Evolutionary conservation across 1,139 yeast species (phyloP).

Genomic region (Magnusiomyces suaveolens): DNA sequence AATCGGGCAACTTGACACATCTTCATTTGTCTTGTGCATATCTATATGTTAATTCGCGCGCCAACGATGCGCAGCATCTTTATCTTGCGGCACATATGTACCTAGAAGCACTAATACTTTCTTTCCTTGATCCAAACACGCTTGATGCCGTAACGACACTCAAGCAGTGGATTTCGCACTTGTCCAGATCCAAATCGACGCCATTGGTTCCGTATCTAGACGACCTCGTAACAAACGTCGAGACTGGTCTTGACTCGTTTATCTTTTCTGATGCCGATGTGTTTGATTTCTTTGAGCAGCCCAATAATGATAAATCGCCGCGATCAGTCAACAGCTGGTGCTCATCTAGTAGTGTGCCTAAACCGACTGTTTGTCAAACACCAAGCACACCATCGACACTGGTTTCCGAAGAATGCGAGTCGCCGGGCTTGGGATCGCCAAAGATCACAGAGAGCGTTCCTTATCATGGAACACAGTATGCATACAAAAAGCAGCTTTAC

Average conservation of each 20-base stretch:
- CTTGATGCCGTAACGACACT: background rate
- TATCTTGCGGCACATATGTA: slow-evolving; percentile 7
- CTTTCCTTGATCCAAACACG: slow-evolving; percentile 2
- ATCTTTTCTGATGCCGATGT: no score
- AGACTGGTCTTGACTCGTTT: background rate
- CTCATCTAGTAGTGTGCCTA: no score
- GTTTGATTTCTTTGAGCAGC: no score
- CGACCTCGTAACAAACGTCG: background rate
- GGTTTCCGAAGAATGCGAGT: no score
- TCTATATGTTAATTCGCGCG: slow-evolving; percentile 7
- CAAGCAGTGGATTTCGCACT: background rate
- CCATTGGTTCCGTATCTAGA: background rate
- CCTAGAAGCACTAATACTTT: slow-evolving; percentile 11
- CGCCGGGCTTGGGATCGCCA: no score
- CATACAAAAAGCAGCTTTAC: no score
- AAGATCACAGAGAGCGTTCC: no score
- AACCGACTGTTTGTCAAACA: no score
- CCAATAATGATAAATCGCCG: no score
- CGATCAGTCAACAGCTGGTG: no score
- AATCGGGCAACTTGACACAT: background rate
- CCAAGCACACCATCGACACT: no score
- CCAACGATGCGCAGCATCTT: slow-evolving; percentile 9
- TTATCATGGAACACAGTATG: no score
- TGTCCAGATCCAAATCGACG: background rate
- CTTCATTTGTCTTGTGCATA: slow-evolving; percentile 11